phyloP scores from a whole-genome alignment of 306 rosid species.

The Prunus padus region DNA sequence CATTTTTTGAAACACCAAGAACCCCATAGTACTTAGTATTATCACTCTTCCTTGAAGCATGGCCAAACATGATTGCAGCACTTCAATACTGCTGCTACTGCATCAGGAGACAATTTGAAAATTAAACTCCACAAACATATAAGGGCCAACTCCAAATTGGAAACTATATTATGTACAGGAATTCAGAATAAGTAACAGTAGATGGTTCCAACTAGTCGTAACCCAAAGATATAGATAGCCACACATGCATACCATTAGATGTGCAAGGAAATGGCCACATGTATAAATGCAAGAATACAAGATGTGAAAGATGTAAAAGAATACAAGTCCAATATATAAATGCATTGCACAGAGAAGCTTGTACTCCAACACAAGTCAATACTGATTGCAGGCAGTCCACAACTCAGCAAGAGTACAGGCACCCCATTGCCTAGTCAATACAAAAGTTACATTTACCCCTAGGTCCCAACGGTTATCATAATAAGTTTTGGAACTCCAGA shows the following conservation, averaged over 20 bases:
- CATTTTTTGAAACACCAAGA: slow-evolving; percentile 69
- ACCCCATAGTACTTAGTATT: slow-evolving; percentile 60
- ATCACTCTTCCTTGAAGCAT: slow-evolving; percentile 61
- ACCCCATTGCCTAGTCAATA: background rate
- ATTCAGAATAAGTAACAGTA: background rate
- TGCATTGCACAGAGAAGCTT: background rate
- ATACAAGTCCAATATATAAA: background rate
- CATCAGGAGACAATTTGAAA: background rate
- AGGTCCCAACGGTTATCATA: background rate
- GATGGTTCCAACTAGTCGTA: background rate
- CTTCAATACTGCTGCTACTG: slow-evolving; percentile 25
- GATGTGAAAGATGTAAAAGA: background rate
- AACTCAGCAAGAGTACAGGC: background rate
- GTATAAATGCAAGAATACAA: background rate
- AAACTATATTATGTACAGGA: background rate
- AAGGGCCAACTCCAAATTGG: background rate
- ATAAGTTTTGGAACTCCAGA: background rate
- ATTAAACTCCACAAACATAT: background rate
- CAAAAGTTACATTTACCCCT: background rate
- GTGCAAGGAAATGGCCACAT: background rate
- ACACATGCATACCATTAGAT: background rate
- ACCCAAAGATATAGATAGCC: background rate
- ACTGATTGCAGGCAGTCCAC: background rate
- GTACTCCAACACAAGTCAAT: background rate
- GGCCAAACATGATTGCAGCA: slow-evolving; percentile 63